Evolutionary conservation across 139 green algal genomes (phyloP).

Genomic region (Gonium pectorale): DNA sequence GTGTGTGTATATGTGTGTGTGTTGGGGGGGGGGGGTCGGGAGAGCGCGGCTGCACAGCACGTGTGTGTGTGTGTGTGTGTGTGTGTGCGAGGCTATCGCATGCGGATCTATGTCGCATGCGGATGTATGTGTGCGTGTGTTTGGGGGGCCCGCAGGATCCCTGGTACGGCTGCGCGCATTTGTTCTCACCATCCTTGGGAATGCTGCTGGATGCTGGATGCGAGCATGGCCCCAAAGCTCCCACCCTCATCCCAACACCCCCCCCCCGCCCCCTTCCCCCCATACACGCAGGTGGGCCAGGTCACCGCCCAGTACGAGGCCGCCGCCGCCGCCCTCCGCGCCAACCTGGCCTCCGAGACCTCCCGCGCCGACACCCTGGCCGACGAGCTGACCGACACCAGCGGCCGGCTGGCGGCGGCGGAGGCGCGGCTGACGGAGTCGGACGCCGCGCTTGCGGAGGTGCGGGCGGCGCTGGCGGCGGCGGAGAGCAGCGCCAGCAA

Average conservation of each 20-base stretch:
- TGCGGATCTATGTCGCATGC: no score
- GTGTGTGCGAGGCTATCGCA: no score
- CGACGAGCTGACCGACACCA: not conserved
- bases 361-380: not conserved
- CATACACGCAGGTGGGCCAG: slow-evolving; percentile 7
- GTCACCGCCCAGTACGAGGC: slow-evolving; percentile 43
- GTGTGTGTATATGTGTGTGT: no score
- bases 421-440: not conserved
- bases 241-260: not conserved
- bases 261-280: not conserved
- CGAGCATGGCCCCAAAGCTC: no score
- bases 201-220: no score
- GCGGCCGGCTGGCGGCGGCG: not conserved
- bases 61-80: no score
- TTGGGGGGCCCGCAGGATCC: no score
- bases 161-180: no score
- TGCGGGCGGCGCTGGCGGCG: not conserved
- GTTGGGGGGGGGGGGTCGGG: no score
- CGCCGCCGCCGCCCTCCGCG: slow-evolving; percentile 11
- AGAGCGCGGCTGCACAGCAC: no score
- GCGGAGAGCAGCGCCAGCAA: not conserved
- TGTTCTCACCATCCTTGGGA: no score
- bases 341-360: slow-evolving; percentile 11
- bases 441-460: not conserved
- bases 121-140: no score